Conservation (phyloP, 805 yeast genomes). For the Ogataea polymorpha region DNA sequence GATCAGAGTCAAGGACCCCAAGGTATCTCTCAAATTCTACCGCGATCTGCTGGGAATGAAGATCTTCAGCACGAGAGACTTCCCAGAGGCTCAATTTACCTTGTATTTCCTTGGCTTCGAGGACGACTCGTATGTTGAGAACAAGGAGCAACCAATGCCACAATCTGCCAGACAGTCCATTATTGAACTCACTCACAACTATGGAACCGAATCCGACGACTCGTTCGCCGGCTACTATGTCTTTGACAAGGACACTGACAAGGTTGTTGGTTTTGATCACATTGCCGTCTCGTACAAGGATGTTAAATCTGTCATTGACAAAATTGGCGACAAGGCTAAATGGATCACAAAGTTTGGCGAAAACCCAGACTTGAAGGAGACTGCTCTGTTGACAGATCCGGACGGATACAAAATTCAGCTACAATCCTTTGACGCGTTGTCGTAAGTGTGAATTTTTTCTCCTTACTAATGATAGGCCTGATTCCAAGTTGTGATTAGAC, state of each 20-base stretch:
- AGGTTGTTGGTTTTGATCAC: constrained; percentile 82
- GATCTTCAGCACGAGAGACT: constrained; percentile 52
- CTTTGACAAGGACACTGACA: constrained; percentile 55
- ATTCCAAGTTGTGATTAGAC: constrained; percentile 11
- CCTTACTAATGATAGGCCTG: constrained; percentile 10
- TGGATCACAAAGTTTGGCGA: constrained; percentile 57
- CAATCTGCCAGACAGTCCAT: constrained; percentile 59
- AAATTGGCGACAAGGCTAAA: constrained; percentile 44
- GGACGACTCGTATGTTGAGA: constrained; percentile 44
- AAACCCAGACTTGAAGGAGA: constrained; percentile 50
- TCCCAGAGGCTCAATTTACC: constrained; percentile 73
- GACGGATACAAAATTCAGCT: constrained; percentile 87
- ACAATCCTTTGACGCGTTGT: constrained; percentile 28
- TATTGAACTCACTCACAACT: constrained; percentile 89
- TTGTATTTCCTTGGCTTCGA: constrained; percentile 82
- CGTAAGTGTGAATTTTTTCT: constrained; percentile 9
- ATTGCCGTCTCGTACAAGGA: constrained; percentile 69
- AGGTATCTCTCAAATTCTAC: constrained; percentile 73
- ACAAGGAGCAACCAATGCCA: constrained; percentile 31
- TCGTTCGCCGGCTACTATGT: constrained; percentile 72
- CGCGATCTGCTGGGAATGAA: constrained; percentile 78
- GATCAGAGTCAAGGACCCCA: constrained; percentile 89
- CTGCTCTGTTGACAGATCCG: constrained; percentile 82
- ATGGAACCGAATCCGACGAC: constrained; percentile 86
- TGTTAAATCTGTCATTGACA: constrained; percentile 54